Evolutionary conservation across 805 yeast genomes (phyloP), one percentile per base, ranked within the genome.

Genomic region (Yamadazyma tumulicola): DNA sequence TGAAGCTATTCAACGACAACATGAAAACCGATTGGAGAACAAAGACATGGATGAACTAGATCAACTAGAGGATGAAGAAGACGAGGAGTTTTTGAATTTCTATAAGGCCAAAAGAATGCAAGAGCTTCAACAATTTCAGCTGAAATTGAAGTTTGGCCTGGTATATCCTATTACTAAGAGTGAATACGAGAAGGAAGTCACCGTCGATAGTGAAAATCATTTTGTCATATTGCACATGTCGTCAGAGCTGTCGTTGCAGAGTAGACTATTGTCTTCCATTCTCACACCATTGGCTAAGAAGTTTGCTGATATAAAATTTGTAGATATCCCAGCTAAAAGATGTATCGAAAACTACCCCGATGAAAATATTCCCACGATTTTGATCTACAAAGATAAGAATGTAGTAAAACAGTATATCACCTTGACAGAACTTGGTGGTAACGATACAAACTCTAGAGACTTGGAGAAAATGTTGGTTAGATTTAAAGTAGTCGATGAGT

Each of bases 291-390:
- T 78, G 11, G 93, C 97, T 0, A 52, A 61, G 2, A 81, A 77
- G 49, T 91, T 77, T 55, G 74, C 77, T 15, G 96, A 93, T 51
- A 61, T 91, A 47, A 93, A 93, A 59, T 85, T 93, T 54, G 91
- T 87, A 27, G 96, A 93, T 48, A 93, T 93, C 31, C 81, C 85
- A n/a, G 96, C 85, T 16, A 72, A 77, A 39, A 78, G 96, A 57
- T 95, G 97, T 34, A 83, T 89, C 45, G 97, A 91, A 51, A 80
- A 81, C 52, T 93, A 89, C 57, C 97, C 98, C 2, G 91, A 85
- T 17, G 56, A 73, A 20, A 89, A 86, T 64, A 84, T 95, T 49
- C 99, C 99, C 2, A 93, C 98, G 0, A 64, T 93, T 6, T 69
- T 93, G 32, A 75, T 93, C 1, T 93, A 93, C 58, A 75, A 76